Evolutionary conservation across 2,329 filamentous ascomycete species (phyloP), one percentile per base, ranked within the genome.

Genomic region (Ophiostoma montium): DNA sequence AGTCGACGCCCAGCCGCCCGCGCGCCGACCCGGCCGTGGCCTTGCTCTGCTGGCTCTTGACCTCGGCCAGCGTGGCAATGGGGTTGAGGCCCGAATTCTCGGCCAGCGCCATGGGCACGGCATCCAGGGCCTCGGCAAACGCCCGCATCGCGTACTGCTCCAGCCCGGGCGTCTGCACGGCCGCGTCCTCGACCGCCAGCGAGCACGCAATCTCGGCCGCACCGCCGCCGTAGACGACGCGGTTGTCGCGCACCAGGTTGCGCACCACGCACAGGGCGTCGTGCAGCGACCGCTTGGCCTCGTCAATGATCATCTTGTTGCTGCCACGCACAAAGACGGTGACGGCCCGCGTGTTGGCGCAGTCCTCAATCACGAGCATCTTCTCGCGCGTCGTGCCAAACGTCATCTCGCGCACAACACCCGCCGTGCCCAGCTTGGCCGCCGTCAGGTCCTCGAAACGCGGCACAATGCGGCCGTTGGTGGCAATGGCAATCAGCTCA

Each of bases 281-380:
- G 65, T 98, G 94, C 52, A 98, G 76, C 45, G 92, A 96, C 60
- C 94, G 82, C 73, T 95, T 95, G 49, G 94, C 94, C 69, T 98
- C 94, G 63, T 98, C 94, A 64, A 98, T 96, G 65, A 98, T 95
- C 92, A 98, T 98, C 76, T 96, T 98, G 78, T 98, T 98, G 74
- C 88, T 94, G 61, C 92, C 92, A 61, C 92, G 78, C 53, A 98
- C 86, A 66, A 98, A 98, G 49, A 94, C 81, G 3, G 92, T 98
- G 53, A 98, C 94, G 41, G 92, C 92, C 60, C 92, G 76, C 51
- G 87, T 95, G 71, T 98, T 98, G 61, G 94, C 92, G 63, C 92
- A 98, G 69, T 98, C 92, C 70, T 98, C 94, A 59, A 98, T 98
- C 50, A 98, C 86, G 59, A 98, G 74, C 92, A 98, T 98, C 79